Evolutionary conservation across 352 stramenopile genomes (phyloP).

Genomic region (Globisporangium camurandrum): DNA sequence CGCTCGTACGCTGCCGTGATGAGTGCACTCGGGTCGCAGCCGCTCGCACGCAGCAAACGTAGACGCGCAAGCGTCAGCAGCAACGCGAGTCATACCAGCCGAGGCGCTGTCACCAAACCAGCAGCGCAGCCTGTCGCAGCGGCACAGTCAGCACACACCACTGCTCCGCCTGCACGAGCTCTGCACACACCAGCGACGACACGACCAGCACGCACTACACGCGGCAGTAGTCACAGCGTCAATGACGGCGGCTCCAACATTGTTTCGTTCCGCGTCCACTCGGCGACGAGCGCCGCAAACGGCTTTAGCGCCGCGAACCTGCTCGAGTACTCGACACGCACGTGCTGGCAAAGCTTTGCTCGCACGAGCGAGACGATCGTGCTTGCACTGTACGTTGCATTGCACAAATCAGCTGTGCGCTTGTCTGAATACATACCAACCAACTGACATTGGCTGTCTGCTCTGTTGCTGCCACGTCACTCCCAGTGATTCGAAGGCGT

Average conservation of each 20-base stretch:
- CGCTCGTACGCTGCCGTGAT: conserved; percentile 4
- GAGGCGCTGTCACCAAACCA: not conserved
- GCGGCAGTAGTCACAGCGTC: too few species aligned
- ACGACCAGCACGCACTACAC: not conserved
- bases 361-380: conserved; percentile 40
- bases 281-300: conserved; percentile 24
- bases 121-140: too few species aligned
- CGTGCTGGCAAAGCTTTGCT: conserved; percentile 61
- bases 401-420: not conserved
- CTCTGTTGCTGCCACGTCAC: too few species aligned
- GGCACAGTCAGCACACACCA: not conserved
- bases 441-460: not conserved
- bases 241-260: not conserved
- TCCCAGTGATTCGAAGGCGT: conserved; percentile 50
- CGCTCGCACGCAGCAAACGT: conserved; percentile 9
- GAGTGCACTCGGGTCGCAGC: conserved; percentile 12
- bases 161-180: not conserved
- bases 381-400: conserved; percentile 31
- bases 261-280: conserved; percentile 33
- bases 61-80: conserved; percentile 6
- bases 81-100: not conserved
- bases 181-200: not conserved
- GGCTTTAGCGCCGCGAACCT: conserved; percentile 28
- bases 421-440: not conserved
- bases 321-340: conserved; percentile 39